These are phyloP conservation scores for Pseudoscleropodium purum DNA, from an alignment of 225 moss, liverwort and hornwort species.

Conservation along the genomic window DNA sequence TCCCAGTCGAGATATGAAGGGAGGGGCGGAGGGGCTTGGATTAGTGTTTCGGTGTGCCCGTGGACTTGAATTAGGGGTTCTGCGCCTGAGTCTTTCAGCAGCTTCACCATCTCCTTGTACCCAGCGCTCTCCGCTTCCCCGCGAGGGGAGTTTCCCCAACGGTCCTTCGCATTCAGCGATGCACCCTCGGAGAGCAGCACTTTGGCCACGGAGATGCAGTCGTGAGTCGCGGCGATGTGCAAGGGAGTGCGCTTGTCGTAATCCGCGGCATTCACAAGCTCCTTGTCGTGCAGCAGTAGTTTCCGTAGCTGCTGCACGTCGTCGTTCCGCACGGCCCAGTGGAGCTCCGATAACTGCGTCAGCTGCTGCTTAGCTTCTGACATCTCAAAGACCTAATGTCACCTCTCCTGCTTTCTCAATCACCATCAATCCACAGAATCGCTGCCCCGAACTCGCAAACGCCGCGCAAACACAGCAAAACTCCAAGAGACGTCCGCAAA, in stretches of 20 bases:
- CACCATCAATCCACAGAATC: background rate
- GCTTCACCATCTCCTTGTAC: constrained; percentile 30
- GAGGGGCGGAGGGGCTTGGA: constrained; percentile 43
- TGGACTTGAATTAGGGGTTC: background rate
- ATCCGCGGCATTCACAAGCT: constrained; percentile 23
- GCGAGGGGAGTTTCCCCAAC: constrained; percentile 39
- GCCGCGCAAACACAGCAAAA: background rate
- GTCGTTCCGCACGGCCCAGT: constrained; percentile 30
- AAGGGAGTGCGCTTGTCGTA: constrained; percentile 37
- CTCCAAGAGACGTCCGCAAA: background rate
- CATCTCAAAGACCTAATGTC: background rate
- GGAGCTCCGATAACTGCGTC: constrained; percentile 27
- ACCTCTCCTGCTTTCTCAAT: background rate
- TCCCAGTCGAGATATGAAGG: constrained; percentile 58
- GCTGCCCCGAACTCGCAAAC: background rate
- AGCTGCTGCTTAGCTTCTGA: constrained; percentile 6
- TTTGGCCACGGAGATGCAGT: constrained; percentile 17
- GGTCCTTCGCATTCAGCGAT: constrained; percentile 14
- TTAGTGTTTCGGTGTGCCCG: background rate
- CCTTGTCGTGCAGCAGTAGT: constrained; percentile 16
- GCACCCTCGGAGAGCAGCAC: constrained; percentile 11
- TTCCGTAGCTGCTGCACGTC: constrained; percentile 15
- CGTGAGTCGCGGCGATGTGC: constrained; percentile 29
- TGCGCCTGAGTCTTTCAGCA: background rate
- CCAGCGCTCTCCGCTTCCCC: constrained; percentile 48